Conservation (phyloP, 2,329 filamentous ascomycete genomes). For the Podosphaera aphanis region DNA sequence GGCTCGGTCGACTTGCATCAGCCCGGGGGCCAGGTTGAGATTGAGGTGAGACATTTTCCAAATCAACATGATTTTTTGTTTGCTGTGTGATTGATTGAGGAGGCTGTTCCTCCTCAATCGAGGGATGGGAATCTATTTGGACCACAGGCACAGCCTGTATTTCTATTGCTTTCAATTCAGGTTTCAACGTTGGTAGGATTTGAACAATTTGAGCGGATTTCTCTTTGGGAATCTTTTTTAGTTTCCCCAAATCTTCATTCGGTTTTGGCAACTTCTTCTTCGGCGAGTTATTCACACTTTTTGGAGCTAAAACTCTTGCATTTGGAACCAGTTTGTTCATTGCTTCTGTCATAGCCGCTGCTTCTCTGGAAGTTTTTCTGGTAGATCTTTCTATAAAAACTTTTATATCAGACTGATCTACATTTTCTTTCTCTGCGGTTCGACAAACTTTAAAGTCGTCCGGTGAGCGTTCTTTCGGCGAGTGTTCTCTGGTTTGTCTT, state of each 20-base stretch:
- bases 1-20: conserved; percentile 37
- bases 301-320: conserved; percentile 19
- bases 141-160: conserved; percentile 14
- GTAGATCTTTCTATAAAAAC: conserved; percentile 8
- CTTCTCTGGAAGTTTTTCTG: conserved; percentile 6
- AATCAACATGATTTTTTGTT: conserved; percentile 5
- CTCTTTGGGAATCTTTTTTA: conserved; percentile 2
- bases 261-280: conserved; percentile 23
- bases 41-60: conserved; percentile 34
- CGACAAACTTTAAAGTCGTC: conserved; percentile 12
- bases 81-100: neutral
- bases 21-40: conserved; percentile 29
- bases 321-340: neutral
- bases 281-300: conserved; percentile 33
- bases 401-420: conserved; percentile 5
- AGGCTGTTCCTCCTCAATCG: conserved; percentile 5
- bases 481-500: conserved; percentile 14
- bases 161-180: conserved; percentile 11
- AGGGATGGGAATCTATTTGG: conserved; percentile 24
- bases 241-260: conserved; percentile 21
- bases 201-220: conserved; percentile 2
- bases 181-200: conserved; percentile 4
- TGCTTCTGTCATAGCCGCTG: too few species aligned
- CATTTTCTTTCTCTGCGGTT: conserved; percentile 13
- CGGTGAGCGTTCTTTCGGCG: conserved; percentile 8